Evolutionary conservation across 139 green algal genomes (phyloP), one percentile per base, ranked within the genome.

Genomic region (Axilococcus clingmanii): DNA sequence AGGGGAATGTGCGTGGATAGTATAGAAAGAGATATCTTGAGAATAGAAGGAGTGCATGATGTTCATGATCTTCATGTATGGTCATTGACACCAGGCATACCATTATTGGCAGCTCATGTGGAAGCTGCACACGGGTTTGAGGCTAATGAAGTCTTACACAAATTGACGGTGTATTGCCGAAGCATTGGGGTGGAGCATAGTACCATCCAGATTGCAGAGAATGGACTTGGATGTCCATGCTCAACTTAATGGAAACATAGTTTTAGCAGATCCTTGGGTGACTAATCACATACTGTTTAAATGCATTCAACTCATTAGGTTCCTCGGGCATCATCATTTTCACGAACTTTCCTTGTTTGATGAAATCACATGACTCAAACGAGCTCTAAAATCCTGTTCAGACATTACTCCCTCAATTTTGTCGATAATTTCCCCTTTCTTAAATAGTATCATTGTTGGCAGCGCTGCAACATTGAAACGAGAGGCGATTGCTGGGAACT

Each of bases 51-150:
- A 24, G 78, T 95, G 32, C 42, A 59, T 30, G 66, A 80, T n/a
- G 75, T 95, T 11, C 75, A 91, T 56, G 88, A 96, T 66, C 66
- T 96, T 44, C 88, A 96, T 65, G 72, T 96, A 17, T 96, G 88
- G 88, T 66, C 61, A 46, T 73, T 96, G 22, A 88, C 73, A 7
- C 77, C 79, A 17, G 74, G 76, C 38, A 69, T 83, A 27, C 73
- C 81, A 7, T 71, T 94, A 34, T 61, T 91, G 19, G 80, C 66
- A 14, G 82, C 80, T 0, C 84, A 94, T 57, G 61, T 91, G 24
- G 58, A 75, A 36, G 59, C 82, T 15, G 34, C 29, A 1, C 24
- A 33, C 2, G 59, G 40, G 6, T 62, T 48, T 4, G 68, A 78
- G 32, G 23, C 51, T 34, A 32, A 25, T 14, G 35, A 46, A 2